These are phyloP conservation scores for Colletotrichum brevisporum DNA, from an alignment of 2,329 filamentous ascomycete genomes.

Conservation along the genomic window DNA sequence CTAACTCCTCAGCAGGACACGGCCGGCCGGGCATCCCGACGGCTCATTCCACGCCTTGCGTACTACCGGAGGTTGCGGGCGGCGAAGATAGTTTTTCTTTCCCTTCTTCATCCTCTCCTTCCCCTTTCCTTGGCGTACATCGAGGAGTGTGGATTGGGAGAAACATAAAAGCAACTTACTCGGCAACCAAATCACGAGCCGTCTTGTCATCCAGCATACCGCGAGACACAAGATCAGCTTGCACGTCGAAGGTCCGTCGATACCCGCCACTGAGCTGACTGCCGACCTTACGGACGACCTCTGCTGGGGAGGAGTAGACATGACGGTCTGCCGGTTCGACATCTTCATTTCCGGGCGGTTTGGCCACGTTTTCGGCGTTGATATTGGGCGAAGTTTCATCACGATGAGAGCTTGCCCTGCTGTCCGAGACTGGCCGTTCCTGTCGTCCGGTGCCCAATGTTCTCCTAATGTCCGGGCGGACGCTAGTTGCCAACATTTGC, in stretches of 20 bases:
- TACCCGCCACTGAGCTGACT: slow-evolving; percentile 37
- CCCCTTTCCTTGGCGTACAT: background rate
- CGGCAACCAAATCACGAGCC: slow-evolving; percentile 22
- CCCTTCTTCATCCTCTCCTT: background rate
- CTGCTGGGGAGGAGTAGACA: slow-evolving; percentile 35
- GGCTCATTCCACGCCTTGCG: background rate
- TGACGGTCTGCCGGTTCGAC: slow-evolving; percentile 36
- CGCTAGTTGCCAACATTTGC: slow-evolving; percentile 25
- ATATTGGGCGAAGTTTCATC: background rate
- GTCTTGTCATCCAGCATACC: slow-evolving; percentile 31
- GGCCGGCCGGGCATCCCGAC: background rate
- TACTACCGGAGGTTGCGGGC: background rate
- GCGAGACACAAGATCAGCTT: slow-evolving; percentile 32
- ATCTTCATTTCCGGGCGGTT: slow-evolving; percentile 17
- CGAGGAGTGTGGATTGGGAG: background rate
- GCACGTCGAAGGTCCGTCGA: slow-evolving; percentile 31
- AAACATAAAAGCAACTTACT: slow-evolving; percentile 19
- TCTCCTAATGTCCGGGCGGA: slow-evolving; percentile 18
- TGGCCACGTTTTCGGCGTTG: background rate
- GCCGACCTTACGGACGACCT: slow-evolving; percentile 35
- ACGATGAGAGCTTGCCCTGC: background rate
- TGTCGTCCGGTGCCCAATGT: slow-evolving; percentile 2
- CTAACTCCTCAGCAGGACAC: no score
- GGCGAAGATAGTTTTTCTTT: background rate
- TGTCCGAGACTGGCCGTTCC: slow-evolving; percentile 10